Evolutionary conservation across 2,329 filamentous ascomycete species (phyloP).

Genomic region (Microcera coccophila): DNA sequence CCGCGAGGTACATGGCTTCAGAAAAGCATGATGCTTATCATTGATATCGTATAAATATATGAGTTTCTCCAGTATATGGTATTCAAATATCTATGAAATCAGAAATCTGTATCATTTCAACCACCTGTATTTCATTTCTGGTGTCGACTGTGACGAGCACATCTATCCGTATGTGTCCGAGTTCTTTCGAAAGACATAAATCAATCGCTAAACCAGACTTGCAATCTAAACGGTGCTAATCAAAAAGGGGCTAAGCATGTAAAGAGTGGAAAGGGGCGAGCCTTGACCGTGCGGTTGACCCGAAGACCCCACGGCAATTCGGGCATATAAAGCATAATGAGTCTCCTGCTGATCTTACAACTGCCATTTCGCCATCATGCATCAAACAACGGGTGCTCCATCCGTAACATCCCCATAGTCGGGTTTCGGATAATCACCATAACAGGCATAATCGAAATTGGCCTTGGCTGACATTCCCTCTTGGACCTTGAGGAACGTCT

Average conservation of each 20-base stretch:
- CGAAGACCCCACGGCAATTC: too few species aligned
- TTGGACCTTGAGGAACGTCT: slow-evolving; percentile 62
- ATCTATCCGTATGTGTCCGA: too few species aligned
- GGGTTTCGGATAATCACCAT: slow-evolving; percentile 46
- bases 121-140: background rate
- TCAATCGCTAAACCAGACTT: too few species aligned
- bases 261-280: too few species aligned
- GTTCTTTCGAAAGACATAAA: too few species aligned
- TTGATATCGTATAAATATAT: slow-evolving; percentile 16
- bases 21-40: slow-evolving; percentile 20
- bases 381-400: slow-evolving; percentile 30
- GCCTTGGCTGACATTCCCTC: slow-evolving; percentile 55
- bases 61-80: slow-evolving; percentile 15
- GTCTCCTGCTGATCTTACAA: background rate
- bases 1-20: slow-evolving; percentile 18
- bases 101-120: slow-evolving; percentile 7
- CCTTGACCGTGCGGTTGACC: too few species aligned
- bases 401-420: slow-evolving; percentile 39
- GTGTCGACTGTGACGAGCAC: too few species aligned
- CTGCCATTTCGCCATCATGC: background rate
- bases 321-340: too few species aligned
- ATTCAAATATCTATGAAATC: slow-evolving; percentile 15
- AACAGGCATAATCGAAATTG: slow-evolving; percentile 63
- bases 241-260: too few species aligned
- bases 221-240: too few species aligned